Base-by-base conservation (phyloP, 495 filamentous ascomycete genomes). In the Baudoinia panamericana region DNA sequence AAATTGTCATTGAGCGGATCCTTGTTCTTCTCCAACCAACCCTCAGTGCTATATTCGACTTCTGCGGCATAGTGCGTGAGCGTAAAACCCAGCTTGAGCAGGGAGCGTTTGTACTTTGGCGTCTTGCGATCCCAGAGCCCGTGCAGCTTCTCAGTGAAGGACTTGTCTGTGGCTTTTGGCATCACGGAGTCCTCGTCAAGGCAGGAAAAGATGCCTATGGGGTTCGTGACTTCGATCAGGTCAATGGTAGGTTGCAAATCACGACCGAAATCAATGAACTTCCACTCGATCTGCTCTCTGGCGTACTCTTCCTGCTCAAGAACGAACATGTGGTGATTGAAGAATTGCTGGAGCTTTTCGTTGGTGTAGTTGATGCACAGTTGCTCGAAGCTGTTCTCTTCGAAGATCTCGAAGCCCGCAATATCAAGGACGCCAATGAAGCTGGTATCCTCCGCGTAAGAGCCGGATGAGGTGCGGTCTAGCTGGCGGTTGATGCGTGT, bases 281-380 rank as follows among this genome's bases (percentile, higher is more conserved):
- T 84, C 92, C 92, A 99, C 62, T 99, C 88, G 51, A 99, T 99
- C 58, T 93, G 83, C 56, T 99, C 92, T 35, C 87, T 64, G 12
- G 92, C 87, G 60, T 99, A 99, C 59, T 99, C 92, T 56, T 99
- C 92, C 56, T 99, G 92, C 56, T 99, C 92, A 16, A 99, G 63
- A 16, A 99, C 92, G 58, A 99, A 99, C 92, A 99, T 99, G 65
- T 99, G 92, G 51, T 99, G 92, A 45, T 99, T 99, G 71, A 99
- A 99, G 58, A 96, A 99, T 50, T 99, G 92, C 57, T 99, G 92
- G 5, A 99, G 74, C 59, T 95, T 99, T 58, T 99, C 92, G 59
- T 99, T 99, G 42, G 92, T 96, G 63, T 96, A 99, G 56, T 99
- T 99, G 66, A 99, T 99, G 64, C 92, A 96, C 4, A 99, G 73